A percentile compares a stretch with the other conserved stretches of the same genome.
Evolutionary conservation across 192 early-diverging fungal species (phyloP).

Genomic region (Thoreauomyces humboldtii): DNA sequence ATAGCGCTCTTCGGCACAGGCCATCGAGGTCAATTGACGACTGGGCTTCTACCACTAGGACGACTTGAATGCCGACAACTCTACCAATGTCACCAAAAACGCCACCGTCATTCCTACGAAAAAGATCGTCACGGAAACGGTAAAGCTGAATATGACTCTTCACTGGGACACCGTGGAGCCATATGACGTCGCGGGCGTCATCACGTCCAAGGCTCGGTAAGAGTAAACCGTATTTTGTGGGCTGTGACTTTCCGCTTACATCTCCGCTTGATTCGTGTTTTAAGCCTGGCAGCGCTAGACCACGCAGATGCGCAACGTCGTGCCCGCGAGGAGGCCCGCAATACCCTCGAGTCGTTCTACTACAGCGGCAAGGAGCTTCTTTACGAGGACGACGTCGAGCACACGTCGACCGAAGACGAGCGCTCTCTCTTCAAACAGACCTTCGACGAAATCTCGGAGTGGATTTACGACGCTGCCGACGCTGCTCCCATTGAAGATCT

Average conservation of each 20-base stretch:
- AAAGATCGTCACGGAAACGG: conserved; percentile 51
- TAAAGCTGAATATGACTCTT: conserved; percentile 59
- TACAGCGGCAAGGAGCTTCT: conserved; percentile 83
- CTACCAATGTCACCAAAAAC: conserved; percentile 13
- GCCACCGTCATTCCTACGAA: conserved; percentile 7
- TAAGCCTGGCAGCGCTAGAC: conserved; percentile 72
- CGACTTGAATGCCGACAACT: too few relatives aligned
- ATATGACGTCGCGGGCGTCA: conserved; percentile 30
- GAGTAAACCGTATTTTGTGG: too few relatives aligned
- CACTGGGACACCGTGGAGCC: conserved; percentile 55
- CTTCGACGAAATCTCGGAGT: conserved; percentile 66
- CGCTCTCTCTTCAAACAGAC: conserved; percentile 58
- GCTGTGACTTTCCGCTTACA: too few relatives aligned
- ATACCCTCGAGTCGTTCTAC: conserved; percentile 86
- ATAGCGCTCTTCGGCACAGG: too few relatives aligned
- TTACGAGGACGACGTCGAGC: conserved; percentile 68
- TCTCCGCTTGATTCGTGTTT: too few relatives aligned
- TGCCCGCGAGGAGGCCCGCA: conserved; percentile 77
- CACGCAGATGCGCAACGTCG: conserved; percentile 64
- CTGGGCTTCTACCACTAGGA: not conserved
- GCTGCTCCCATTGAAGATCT: conserved; percentile 51
- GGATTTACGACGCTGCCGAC: conserved; percentile 84
- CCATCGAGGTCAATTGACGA: too few relatives aligned
- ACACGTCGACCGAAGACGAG: conserved; percentile 70
- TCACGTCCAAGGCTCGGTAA: conserved; percentile 2